Base-by-base conservation (phyloP, 1,284 basidiomycete species). In the Singerocomus inundabilis region DNA sequence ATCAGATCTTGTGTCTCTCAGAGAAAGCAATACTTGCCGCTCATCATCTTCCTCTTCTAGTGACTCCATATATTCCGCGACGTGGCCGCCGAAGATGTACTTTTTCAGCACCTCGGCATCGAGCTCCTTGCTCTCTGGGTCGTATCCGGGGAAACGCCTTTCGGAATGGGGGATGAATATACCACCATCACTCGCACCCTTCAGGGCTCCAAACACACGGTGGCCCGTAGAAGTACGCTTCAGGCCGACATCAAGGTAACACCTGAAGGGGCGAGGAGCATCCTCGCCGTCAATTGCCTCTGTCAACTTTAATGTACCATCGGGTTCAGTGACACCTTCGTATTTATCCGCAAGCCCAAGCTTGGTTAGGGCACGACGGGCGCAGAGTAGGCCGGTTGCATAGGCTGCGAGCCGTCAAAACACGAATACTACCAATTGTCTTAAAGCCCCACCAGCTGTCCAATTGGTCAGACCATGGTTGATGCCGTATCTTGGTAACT, bases 41-140 rank as follows among this genome's bases (percentile, higher is more conserved):
- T 98, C 96, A 69, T 98, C 97, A 71, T 99, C 97, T 78, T 99
- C 97, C 82, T 99, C 97, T 78, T 99, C 97, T 53, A 99, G 80
- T 45, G 86, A 90, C 78, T 99, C 93, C 97, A 99, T 99, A 82
- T 98, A 99, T 76, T 99, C 97, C 55, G 97, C 93, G 54, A 99
- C 88, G 73, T 99, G 95, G 49, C 95, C 95, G 72, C 94, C 96
- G 67, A 84, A 93, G 73, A 99, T 99, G 81, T 99, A 99, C 77
- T 94, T 95, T 72, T 96, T 93, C 64, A 99, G 79, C 42, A 90
- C 84, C 72, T 99, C 97, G 48, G 91, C 86, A 63, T 99, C 95
- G 58, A 99, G 82, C 73, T 89, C 78, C 82, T 99, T 99, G 72
- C 76, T 70, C 75, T 99, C 97, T 55, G 89, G 77, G 75, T 99